These are phyloP conservation scores for Solanum corneliomulleri DNA, from an alignment of 257 asterid genomes.

Conservation along the genomic window DNA sequence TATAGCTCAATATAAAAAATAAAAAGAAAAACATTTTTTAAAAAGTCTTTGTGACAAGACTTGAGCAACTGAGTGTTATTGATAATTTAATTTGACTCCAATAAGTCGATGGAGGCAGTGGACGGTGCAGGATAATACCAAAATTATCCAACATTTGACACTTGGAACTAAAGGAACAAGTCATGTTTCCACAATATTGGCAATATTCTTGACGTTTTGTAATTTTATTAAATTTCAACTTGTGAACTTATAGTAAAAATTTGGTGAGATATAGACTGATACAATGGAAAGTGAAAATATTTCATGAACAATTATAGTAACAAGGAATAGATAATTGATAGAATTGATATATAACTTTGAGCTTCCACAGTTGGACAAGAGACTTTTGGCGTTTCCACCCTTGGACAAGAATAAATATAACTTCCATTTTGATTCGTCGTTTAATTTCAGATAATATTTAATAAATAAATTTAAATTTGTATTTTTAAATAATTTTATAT, in stretches of 20 bases:
- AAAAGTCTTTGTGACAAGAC: not conserved
- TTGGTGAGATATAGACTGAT: not conserved
- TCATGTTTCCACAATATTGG: not conserved
- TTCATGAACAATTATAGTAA: not conserved
- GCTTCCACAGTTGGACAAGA: too few relatives aligned
- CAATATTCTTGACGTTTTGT: not conserved
- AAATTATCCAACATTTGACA: not conserved
- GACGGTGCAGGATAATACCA: not conserved
- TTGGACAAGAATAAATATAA: not conserved
- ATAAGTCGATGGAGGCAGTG: not conserved
- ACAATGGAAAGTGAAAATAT: not conserved
- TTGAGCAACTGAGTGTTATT: not conserved
- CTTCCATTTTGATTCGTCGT: not conserved
- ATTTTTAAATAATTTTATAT: not conserved
- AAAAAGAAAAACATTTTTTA: not conserved
- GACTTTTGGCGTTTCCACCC: not conserved
- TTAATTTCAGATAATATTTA: not conserved
- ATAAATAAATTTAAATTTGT: not conserved
- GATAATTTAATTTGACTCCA: not conserved
- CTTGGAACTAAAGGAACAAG: not conserved
- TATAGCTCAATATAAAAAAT: not conserved
- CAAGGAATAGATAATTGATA: not conserved
- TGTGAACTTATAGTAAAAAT: not conserved
- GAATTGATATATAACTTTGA: not conserved
- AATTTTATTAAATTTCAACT: not conserved